Conservation (phyloP, 805 yeast genomes). For the Ogataea minuta region DNA sequence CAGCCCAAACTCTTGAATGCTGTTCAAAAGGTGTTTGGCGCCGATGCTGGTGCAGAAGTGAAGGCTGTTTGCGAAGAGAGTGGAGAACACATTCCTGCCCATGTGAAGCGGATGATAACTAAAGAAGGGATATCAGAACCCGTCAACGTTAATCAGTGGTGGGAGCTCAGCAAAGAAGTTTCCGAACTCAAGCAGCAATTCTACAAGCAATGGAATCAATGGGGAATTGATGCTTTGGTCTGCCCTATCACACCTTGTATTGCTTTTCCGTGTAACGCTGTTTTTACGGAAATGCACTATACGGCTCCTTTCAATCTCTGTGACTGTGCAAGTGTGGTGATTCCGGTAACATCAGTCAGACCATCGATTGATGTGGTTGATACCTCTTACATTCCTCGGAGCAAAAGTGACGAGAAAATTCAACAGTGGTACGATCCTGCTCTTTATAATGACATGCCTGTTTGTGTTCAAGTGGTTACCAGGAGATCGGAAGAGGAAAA, state of each 20-base stretch:
- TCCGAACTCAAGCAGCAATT: slow-evolving; percentile 32
- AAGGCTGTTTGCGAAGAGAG: slow-evolving; percentile 17
- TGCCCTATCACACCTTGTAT: slow-evolving; percentile 43
- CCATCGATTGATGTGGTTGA: slow-evolving; percentile 37
- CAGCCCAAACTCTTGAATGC: slow-evolving; percentile 28
- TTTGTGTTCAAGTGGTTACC: slow-evolving; percentile 65
- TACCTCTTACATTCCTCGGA: slow-evolving; percentile 31
- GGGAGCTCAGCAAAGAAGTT: slow-evolving; percentile 40
- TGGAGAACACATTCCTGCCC: slow-evolving; percentile 24
- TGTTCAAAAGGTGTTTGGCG: slow-evolving; percentile 37
- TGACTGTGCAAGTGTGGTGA: slow-evolving; percentile 47
- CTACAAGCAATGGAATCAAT: slow-evolving; percentile 34
- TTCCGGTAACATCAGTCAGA: slow-evolving; percentile 61
- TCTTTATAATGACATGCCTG: slow-evolving; percentile 57
- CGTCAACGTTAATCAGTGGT: slow-evolving; percentile 32
- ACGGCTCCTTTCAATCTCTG: slow-evolving; percentile 52
- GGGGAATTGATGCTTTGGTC: slow-evolving; percentile 16
- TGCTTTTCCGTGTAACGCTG: slow-evolving; percentile 33
- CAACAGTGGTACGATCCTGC: slow-evolving; percentile 44
- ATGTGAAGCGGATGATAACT: slow-evolving; percentile 6
- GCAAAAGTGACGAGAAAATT: slow-evolving; percentile 43
- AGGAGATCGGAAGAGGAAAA: slow-evolving; percentile 61
- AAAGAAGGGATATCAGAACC: not conserved
- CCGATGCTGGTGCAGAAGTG: slow-evolving; percentile 39
- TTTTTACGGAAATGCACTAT: slow-evolving; percentile 38